A percentile compares a stretch with the other conserved stretches of the same genome.
These are phyloP conservation scores for Eimeria falciformis DNA, from an alignment of 169 alveolate genomes.

Conservation along the genomic window DNA sequence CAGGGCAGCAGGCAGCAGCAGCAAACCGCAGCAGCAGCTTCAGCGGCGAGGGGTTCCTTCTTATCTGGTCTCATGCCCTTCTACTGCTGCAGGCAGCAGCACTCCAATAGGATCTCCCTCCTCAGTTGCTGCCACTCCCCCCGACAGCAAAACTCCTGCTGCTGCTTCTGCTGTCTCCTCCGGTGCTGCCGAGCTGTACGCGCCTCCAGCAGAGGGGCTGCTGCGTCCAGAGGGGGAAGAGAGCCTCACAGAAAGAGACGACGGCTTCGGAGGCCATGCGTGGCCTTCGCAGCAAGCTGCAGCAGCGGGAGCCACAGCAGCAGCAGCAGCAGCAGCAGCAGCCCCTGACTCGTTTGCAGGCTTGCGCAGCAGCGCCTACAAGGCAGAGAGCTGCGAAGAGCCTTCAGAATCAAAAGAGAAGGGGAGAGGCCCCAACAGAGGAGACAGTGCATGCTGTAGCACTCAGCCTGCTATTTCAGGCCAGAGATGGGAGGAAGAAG, in stretches of 20 bases:
- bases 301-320: background rate
- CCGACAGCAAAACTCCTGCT: too few species aligned
- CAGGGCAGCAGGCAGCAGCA: background rate
- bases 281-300: background rate
- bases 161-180: too few species aligned
- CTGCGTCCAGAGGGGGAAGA: too few species aligned
- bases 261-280: background rate
- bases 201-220: background rate
- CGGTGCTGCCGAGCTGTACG: too few species aligned
- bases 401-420: background rate
- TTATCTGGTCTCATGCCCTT: background rate
- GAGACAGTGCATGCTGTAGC: background rate
- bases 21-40: conserved; percentile 5
- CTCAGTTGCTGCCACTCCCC: too few species aligned
- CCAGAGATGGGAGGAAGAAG: background rate
- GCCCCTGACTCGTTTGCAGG: background rate
- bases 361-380: background rate
- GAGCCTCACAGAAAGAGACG: background rate
- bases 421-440: background rate
- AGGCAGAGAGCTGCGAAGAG: background rate
- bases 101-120: too few species aligned
- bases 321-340: background rate
- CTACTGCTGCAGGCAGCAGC: background rate
- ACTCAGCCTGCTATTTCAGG: background rate
- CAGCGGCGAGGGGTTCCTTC: background rate